Evolutionary conservation across 768 basidiomycete species (phyloP).

Genomic region (Cystofilobasidium ferigula): DNA sequence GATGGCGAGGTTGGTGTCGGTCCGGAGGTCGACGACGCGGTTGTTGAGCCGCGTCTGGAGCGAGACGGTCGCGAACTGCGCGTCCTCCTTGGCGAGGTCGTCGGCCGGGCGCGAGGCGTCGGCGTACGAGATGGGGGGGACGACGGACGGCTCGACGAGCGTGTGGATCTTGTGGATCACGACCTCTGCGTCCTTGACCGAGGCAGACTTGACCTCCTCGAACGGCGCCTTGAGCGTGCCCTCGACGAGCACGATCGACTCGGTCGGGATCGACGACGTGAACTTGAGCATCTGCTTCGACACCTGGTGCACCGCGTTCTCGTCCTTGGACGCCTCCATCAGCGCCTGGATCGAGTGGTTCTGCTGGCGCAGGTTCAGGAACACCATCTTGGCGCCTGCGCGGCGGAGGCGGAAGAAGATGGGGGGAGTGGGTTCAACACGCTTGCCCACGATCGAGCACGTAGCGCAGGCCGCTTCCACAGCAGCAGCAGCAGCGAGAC

Average conservation of each 20-base stretch:
- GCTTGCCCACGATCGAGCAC: conserved; percentile 17
- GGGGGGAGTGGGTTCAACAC: background rate
- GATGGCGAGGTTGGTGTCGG: conserved; percentile 87
- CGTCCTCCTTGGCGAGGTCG: conserved; percentile 43
- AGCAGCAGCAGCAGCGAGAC: background rate
- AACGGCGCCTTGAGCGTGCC: conserved; percentile 66
- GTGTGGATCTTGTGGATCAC: conserved; percentile 75
- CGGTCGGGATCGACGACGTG: conserved; percentile 62
- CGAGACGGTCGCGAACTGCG: conserved; percentile 54
- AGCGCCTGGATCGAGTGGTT: conserved; percentile 77
- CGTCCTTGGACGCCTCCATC: conserved; percentile 53
- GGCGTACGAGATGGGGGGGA: conserved; percentile 81
- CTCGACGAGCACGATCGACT: conserved; percentile 85
- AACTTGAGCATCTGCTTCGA: conserved; percentile 98
- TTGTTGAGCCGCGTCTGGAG: conserved; percentile 91
- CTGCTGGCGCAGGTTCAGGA: conserved; percentile 81
- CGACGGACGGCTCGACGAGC: conserved; percentile 61
- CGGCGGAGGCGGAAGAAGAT: background rate
- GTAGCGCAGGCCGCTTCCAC: background rate
- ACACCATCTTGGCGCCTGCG: conserved; percentile 77
- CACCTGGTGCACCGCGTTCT: conserved; percentile 43
- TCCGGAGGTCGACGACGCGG: conserved; percentile 84
- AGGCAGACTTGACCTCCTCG: conserved; percentile 82
- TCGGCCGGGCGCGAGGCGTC: conserved; percentile 78
- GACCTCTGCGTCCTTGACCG: conserved; percentile 75